Base-by-base conservation (phyloP, 495 filamentous ascomycete genomes). In the Xylaria curta region DNA sequence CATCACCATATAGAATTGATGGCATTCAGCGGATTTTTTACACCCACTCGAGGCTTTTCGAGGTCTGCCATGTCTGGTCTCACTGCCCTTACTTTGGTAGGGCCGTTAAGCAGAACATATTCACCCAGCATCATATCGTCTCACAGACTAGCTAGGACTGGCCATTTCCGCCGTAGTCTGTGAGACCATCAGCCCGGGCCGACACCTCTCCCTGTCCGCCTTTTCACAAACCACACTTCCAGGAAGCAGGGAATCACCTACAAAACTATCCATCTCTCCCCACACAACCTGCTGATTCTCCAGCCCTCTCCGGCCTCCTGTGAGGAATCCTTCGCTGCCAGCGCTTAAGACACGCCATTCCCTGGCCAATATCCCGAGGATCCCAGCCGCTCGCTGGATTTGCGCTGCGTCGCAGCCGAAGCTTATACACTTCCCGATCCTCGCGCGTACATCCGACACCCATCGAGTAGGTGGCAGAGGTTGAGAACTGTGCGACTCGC, bases 311-410 rank as follows among this genome's bases (percentile, higher is more conserved):
- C 87, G 84, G 63, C 86, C 85, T 21, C 86, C 89, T 0, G 92
- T 91, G 71, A 98, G 77, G 78, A 91, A 98, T 5, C 95, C 95
- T 75, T 97, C 92, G 69, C 89, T 89, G 0, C 93, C 93, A 0
- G 90, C 93, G 40, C 93, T 78, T 71, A 97, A 82, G 69, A 88
- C 88, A 63, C 92, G 86, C 95, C 95, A 98, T 70, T 97, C 91
- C 10, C 74, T 80, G 2, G 89, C 88, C 12, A 97, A 75, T 21
- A 88, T 85, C 58, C 83, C 80, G 28, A 95, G 74, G 6, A 97
- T 84, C 2, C 71, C 74, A 1, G 89, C 89, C 0, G 91, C 93
- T 36, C 89, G 86, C 0, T 82, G 74, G 4, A 89, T 78, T 76
- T 98, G 94, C 26, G 78, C 72, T 6, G 81, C 79, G 9, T 84